Evolutionary conservation across 2,329 filamentous ascomycete species (phyloP).

Genomic region (Aaosphaeria pasadenensis): DNA sequence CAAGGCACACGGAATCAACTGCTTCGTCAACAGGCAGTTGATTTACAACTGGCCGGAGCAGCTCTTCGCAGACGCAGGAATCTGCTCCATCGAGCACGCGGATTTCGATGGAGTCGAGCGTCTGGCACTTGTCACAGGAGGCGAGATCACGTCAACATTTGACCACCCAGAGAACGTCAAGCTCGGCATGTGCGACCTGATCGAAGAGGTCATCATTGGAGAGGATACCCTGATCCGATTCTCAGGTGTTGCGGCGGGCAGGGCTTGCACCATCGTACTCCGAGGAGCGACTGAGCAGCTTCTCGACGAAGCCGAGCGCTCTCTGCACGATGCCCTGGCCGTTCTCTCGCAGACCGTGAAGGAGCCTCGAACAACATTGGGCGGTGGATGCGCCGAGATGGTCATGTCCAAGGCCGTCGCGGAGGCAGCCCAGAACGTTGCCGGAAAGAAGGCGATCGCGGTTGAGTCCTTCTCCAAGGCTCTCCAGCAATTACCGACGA

Average conservation of each 20-base stretch:
- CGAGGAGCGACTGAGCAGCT: constrained; percentile 96
- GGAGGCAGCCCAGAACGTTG: constrained; percentile 85
- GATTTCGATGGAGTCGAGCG: constrained; percentile 98
- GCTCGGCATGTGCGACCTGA: constrained; percentile 89
- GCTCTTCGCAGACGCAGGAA: constrained; percentile 94
- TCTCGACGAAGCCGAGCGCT: constrained; percentile 93
- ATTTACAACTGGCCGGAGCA: constrained; percentile 99
- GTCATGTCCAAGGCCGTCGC: constrained; percentile 98
- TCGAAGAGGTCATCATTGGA: constrained; percentile 97
- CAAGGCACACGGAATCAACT: constrained; percentile 98
- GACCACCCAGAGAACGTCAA: constrained; percentile 97
- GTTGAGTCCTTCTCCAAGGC: constrained; percentile 87
- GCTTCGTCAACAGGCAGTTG: constrained; percentile 98
- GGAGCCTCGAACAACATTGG: constrained; percentile 89
- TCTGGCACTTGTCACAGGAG: constrained; percentile 89
- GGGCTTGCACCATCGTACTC: constrained; percentile 95
- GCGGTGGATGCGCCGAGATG: constrained; percentile 97
- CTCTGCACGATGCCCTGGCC: constrained; percentile 90
- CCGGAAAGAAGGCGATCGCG: constrained; percentile 94
- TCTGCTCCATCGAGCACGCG: constrained; percentile 97
- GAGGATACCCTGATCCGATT: constrained; percentile 98
- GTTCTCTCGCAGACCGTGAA: constrained; percentile 95
- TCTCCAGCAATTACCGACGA: constrained; percentile 89
- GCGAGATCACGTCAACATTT: constrained; percentile 96
- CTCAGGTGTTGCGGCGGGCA: constrained; percentile 87